A percentile compares a stretch with the other conserved stretches of the same genome.
These are phyloP conservation scores for Hypoxylon lienhwacheense DNA, from an alignment of 495 filamentous ascomycete species.

Conservation along the genomic window DNA sequence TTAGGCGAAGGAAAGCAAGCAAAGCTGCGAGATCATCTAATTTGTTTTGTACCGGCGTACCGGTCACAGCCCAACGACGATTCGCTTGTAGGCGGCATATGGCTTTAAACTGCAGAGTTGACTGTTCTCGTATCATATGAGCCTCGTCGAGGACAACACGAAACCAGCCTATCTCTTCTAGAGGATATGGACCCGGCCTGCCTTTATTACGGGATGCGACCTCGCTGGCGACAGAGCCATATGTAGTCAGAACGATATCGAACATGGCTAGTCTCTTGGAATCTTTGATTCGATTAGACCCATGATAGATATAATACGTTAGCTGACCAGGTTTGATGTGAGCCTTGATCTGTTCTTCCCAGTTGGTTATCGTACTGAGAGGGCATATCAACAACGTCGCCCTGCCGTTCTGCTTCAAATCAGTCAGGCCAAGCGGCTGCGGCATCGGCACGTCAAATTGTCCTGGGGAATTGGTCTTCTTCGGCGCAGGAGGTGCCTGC, in stretches of 20 bases:
- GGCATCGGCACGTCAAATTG: conserved; percentile 43
- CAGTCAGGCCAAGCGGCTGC: conserved; percentile 44
- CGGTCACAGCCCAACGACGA: conserved; percentile 93
- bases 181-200: conserved; percentile 62
- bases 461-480: conserved; percentile 38
- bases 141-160: conserved; percentile 95
- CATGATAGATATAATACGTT: conserved; percentile 80
- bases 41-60: conserved; percentile 88
- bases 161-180: conserved; percentile 84
- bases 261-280: conserved; percentile 66
- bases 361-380: conserved; percentile 86
- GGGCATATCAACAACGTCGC: conserved; percentile 90
- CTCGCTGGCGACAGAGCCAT: conserved; percentile 83
- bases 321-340: conserved; percentile 68
- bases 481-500: conserved; percentile 37
- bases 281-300: conserved; percentile 68
- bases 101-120: conserved; percentile 76
- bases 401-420: conserved; percentile 66
- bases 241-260: conserved; percentile 90
- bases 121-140: conserved; percentile 86
- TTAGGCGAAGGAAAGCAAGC: conserved; percentile 84
- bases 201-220: conserved; percentile 60
- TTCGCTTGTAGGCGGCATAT: conserved; percentile 80
- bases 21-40: conserved; percentile 87
- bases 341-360: conserved; percentile 83